These are phyloP conservation scores for Sporothrix luriei DNA, from an alignment of 2,329 filamentous ascomycete genomes.

Conservation along the genomic window DNA sequence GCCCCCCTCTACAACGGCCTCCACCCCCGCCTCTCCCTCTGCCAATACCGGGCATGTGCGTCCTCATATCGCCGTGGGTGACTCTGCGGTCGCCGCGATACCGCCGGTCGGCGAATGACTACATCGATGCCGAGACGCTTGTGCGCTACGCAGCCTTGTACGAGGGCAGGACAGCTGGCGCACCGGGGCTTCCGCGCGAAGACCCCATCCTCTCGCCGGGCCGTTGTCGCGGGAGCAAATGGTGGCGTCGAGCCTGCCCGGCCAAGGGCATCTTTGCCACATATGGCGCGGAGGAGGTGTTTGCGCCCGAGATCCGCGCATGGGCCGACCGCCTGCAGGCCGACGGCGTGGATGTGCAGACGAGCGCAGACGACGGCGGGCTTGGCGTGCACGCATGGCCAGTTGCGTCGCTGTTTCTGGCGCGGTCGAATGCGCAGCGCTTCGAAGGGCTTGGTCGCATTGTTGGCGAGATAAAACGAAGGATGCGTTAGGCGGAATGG, in stretches of 20 bases:
- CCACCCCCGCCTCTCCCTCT: slow-evolving; percentile 36
- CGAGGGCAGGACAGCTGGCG: slow-evolving; percentile 64
- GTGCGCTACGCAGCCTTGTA: slow-evolving; percentile 73
- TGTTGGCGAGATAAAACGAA: slow-evolving; percentile 43
- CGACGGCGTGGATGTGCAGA: slow-evolving; percentile 39
- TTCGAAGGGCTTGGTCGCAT: slow-evolving; percentile 54
- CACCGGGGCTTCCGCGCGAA: neutral
- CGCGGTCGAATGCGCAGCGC: slow-evolving; percentile 51
- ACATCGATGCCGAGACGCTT: slow-evolving; percentile 67
- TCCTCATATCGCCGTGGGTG: slow-evolving; percentile 80
- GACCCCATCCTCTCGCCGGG: slow-evolving; percentile 8
- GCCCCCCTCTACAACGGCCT: neutral
- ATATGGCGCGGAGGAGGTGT: slow-evolving; percentile 80
- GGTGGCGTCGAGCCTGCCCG: slow-evolving; percentile 60
- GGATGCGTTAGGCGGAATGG: slow-evolving; percentile 32
- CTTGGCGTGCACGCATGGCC: slow-evolving; percentile 75
- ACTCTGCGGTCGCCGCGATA: slow-evolving; percentile 70
- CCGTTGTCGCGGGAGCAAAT: neutral
- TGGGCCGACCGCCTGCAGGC: slow-evolving; percentile 50
- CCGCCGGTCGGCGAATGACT: slow-evolving; percentile 72
- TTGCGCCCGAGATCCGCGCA: slow-evolving; percentile 68
- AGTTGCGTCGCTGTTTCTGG: slow-evolving; percentile 65
- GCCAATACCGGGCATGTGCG: slow-evolving; percentile 62
- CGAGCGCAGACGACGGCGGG: slow-evolving; percentile 42
- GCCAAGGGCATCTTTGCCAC: slow-evolving; percentile 67